These are phyloP conservation scores for Podila minutissima DNA, from an alignment of 192 early-diverging fungal genomes.

Conservation along the genomic window DNA sequence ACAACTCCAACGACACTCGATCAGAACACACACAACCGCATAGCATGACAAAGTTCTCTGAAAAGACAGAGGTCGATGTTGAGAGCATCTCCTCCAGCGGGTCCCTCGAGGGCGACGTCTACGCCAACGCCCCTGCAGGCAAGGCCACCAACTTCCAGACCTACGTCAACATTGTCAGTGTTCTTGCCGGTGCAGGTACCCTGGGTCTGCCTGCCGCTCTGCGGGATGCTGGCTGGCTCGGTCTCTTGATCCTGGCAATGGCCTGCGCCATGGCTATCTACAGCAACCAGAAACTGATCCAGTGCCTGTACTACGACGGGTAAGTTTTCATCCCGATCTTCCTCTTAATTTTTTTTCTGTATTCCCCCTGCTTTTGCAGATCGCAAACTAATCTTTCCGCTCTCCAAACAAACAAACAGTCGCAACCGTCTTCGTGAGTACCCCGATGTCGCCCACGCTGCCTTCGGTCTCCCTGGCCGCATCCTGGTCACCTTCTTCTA, in stretches of 20 bases:
- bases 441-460: slow-evolving; percentile 71
- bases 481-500: slow-evolving; percentile 65
- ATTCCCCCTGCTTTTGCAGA: neutral
- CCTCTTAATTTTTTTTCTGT: neutral
- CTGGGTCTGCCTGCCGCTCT: slow-evolving; percentile 69
- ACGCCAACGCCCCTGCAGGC: slow-evolving; percentile 36
- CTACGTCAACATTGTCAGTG: slow-evolving; percentile 56
- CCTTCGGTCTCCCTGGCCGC: slow-evolving; percentile 59
- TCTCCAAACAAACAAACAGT: slow-evolving; percentile 9
- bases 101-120: slow-evolving; percentile 20
- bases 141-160: slow-evolving; percentile 48
- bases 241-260: slow-evolving; percentile 71
- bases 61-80: slow-evolving; percentile 33
- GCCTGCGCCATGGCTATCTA: slow-evolving; percentile 78
- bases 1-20: neutral
- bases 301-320: slow-evolving; percentile 65
- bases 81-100: slow-evolving; percentile 40
- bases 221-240: slow-evolving; percentile 81
- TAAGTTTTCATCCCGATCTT: slow-evolving; percentile 14
- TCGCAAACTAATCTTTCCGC: neutral
- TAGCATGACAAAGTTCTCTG: slow-evolving; percentile 3
- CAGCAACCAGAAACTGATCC: slow-evolving; percentile 76
- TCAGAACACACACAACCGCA: neutral
- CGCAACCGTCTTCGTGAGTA: slow-evolving; percentile 65
- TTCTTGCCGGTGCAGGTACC: slow-evolving; percentile 71